Conservation (phyloP, 1,284 basidiomycete species). For the Apiotrichum sp. region DNA sequence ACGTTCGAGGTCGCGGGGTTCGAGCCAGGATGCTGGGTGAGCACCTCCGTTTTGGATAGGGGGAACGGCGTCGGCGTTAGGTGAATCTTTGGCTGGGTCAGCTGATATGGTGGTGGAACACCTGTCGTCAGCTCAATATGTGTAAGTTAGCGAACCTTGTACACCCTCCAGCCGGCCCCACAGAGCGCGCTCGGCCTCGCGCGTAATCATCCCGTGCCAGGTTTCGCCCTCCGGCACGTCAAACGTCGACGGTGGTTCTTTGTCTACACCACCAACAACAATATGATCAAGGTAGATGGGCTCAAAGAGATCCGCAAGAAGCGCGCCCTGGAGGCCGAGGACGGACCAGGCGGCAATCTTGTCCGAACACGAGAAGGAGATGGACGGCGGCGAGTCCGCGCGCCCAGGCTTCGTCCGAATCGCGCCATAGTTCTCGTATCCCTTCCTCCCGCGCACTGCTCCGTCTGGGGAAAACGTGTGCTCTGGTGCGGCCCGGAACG, state of each 20-base stretch:
- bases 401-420: conserved; percentile 83
- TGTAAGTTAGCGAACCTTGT: conserved; percentile 11
- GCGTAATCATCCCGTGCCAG: conserved; percentile 57
- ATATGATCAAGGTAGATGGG: conserved; percentile 63
- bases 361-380: conserved; percentile 82
- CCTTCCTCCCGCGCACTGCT: conserved; percentile 66
- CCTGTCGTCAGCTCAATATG: conserved; percentile 3
- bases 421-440: conserved; percentile 65
- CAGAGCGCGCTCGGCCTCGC: conserved; percentile 56
- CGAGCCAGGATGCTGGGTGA: conserved; percentile 48
- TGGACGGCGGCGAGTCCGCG: conserved; percentile 70
- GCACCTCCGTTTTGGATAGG: neutral
- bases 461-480: conserved; percentile 12
- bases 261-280: conserved; percentile 63
- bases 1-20: conserved; percentile 21
- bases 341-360: conserved; percentile 79
- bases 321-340: conserved; percentile 75
- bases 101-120: conserved; percentile 25
- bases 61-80: conserved; percentile 49
- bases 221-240: conserved; percentile 32
- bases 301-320: conserved; percentile 56
- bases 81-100: conserved; percentile 50
- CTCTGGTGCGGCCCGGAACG: conserved; percentile 36
- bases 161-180: conserved; percentile 22
- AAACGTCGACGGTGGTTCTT: neutral